Evolutionary conservation across 768 basidiomycete species (phyloP).

Genomic region (Kwoniella dendrophila): DNA sequence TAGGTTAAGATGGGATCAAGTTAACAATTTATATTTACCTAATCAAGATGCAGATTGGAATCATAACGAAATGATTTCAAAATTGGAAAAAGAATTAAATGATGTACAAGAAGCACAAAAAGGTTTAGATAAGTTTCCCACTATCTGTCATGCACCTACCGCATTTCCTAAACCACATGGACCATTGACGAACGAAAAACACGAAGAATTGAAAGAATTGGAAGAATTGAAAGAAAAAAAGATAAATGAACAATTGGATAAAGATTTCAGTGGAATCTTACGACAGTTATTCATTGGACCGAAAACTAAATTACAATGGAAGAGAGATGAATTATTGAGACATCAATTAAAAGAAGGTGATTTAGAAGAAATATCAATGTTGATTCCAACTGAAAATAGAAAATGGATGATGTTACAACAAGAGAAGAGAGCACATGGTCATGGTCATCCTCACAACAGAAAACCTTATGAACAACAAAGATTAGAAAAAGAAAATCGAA

Average conservation of each 20-base stretch:
- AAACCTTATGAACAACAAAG: constrained; percentile 36
- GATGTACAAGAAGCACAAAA: constrained; percentile 39
- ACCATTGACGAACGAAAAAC: constrained; percentile 36
- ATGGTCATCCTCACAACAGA: constrained; percentile 4
- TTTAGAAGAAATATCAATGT: constrained; percentile 30
- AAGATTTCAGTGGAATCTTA: constrained; percentile 36
- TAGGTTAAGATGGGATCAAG: constrained; percentile 44
- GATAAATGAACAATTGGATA: constrained; percentile 32
- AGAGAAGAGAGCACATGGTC: not conserved
- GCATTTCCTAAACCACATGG: constrained; percentile 38
- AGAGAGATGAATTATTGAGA: constrained; percentile 31
- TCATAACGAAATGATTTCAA: constrained; percentile 36
- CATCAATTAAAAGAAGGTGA: constrained; percentile 38
- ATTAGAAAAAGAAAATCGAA: constrained; percentile 41
- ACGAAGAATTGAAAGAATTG: constrained; percentile 23
- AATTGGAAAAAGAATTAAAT: constrained; percentile 41
- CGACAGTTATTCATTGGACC: constrained; percentile 47
- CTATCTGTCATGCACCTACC: constrained; percentile 31
- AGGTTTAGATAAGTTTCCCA: constrained; percentile 37
- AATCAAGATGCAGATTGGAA: constrained; percentile 40
- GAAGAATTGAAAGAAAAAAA: constrained; percentile 24
- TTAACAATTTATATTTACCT: constrained; percentile 36
- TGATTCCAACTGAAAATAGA: constrained; percentile 38
- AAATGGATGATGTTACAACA: constrained; percentile 7
- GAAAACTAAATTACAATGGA: constrained; percentile 41